These are phyloP conservation scores for Iberis amara DNA, from an alignment of 441 rosid genomes.

Conservation along the genomic window DNA sequence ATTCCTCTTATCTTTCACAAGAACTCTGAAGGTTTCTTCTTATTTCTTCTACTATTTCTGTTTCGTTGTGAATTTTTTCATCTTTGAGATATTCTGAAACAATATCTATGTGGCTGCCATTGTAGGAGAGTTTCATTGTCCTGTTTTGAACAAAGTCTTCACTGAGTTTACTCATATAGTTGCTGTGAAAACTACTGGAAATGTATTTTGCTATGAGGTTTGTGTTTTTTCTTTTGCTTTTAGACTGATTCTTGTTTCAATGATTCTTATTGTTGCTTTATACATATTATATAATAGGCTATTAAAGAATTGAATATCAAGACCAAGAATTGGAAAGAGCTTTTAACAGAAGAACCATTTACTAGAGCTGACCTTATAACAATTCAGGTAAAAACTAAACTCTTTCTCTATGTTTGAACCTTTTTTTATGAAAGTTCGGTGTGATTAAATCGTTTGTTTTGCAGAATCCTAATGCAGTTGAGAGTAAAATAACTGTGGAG, in stretches of 20 bases:
- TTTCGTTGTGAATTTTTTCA: not conserved
- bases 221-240: not conserved
- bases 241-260: not conserved
- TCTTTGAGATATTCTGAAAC: conserved; percentile 15
- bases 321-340: conserved; percentile 90
- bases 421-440: not conserved
- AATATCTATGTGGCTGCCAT: conserved; percentile 7
- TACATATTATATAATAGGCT: conserved; percentile 38
- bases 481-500: conserved; percentile 56
- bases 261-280: conserved; percentile 1
- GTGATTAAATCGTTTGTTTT: too few species aligned
- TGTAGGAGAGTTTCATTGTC: conserved; percentile 85
- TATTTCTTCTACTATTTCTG: not conserved
- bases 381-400: conserved; percentile 47
- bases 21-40: conserved; percentile 61
- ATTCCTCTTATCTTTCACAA: conserved; percentile 73
- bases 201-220: conserved; percentile 89
- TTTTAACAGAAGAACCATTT: conserved; percentile 79
- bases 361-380: conserved; percentile 74
- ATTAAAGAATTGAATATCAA: conserved; percentile 82
- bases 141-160: conserved; percentile 85
- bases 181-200: conserved; percentile 84
- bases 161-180: conserved; percentile 87
- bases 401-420: not conserved
- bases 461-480: conserved; percentile 81